Percentiles rank a stretch among this genome's conserved stretches.
Conservation (phyloP, 441 rosid species). For the Viola pubescens region DNA sequence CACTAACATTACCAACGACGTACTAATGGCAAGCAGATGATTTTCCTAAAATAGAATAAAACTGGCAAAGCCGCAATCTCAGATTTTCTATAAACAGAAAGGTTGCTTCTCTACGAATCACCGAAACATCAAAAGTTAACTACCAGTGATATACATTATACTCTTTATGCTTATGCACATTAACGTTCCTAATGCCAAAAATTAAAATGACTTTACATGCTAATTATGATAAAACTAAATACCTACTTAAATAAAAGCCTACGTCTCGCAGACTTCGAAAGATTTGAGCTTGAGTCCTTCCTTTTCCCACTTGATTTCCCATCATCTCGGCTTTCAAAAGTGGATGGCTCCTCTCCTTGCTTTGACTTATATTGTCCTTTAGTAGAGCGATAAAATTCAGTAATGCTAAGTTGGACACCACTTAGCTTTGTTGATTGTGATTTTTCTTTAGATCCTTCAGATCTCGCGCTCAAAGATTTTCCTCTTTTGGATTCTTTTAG, state of each 20-base stretch:
- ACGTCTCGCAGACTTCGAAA: slow-evolving; percentile 69
- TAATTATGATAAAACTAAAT: neutral
- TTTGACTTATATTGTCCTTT: slow-evolving; percentile 30
- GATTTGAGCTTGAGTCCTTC: slow-evolving; percentile 32
- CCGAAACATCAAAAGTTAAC: neutral
- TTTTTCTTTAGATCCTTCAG: slow-evolving; percentile 26
- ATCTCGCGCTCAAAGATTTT: slow-evolving; percentile 21
- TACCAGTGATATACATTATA: slow-evolving; percentile 1
- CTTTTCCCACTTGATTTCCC: slow-evolving; percentile 33
- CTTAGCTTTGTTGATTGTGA: slow-evolving; percentile 33
- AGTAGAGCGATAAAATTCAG: slow-evolving; percentile 61
- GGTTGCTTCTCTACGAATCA: neutral
- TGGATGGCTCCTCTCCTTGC: slow-evolving; percentile 26
- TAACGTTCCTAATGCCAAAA: neutral
- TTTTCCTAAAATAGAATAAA: too few relatives aligned
- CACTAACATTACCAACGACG: too few relatives aligned
- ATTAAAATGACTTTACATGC: too few relatives aligned
- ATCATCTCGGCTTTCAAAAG: slow-evolving; percentile 20
- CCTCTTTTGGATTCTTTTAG: slow-evolving; percentile 40
- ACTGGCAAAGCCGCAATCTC: too few relatives aligned
- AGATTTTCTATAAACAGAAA: neutral
- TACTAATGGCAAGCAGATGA: too few relatives aligned
- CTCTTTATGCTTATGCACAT: slow-evolving; percentile 1
- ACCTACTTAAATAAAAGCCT: slow-evolving; percentile 56
- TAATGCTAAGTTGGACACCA: slow-evolving; percentile 54